Conservation (phyloP, 352 stramenopile species). For the Pythium periplocum region DNA sequence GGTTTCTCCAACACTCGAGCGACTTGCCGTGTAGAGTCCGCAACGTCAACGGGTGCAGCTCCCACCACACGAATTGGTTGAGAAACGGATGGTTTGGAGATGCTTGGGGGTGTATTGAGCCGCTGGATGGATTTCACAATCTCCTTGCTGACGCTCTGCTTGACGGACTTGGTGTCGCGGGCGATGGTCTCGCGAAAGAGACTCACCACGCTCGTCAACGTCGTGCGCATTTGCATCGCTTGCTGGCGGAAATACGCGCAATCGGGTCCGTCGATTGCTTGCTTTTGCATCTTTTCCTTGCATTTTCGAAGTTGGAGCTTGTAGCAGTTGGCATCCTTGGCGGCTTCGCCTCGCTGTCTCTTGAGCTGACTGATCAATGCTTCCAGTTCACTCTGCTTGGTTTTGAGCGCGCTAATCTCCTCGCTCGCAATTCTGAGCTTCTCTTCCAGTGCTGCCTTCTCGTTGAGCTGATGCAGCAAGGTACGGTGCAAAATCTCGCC, state of each 20-base stretch:
- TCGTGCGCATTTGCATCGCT: conserved; percentile 26
- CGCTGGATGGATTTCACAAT: conserved; percentile 15
- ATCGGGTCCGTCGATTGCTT: conserved; percentile 25
- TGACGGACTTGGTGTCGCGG: conserved; percentile 50
- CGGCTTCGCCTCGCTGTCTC: conserved; percentile 37
- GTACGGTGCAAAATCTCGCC: conserved; percentile 42
- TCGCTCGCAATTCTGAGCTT: conserved; percentile 17
- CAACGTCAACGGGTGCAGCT: background rate
- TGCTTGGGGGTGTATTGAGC: background rate
- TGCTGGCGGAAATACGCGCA: conserved; percentile 42
- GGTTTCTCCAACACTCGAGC: conserved; percentile 20
- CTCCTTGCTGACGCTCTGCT: conserved; percentile 58
- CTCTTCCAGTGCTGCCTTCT: conserved; percentile 29
- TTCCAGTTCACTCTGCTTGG: conserved; percentile 36
- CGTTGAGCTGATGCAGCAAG: conserved; percentile 29
- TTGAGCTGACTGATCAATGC: conserved; percentile 40
- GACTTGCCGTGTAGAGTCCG: background rate
- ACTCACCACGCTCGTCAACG: conserved; percentile 32
- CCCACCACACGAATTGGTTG: conserved; percentile 4
- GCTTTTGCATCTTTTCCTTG: conserved; percentile 29
- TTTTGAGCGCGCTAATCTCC: conserved; percentile 21
- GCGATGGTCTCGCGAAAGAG: conserved; percentile 43
- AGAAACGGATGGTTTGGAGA: background rate
- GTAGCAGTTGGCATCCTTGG: conserved; percentile 53
- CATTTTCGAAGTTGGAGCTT: conserved; percentile 46